Evolutionary conservation across 345 rosid genomes (phyloP).

Genomic region (Populus davidiana): DNA sequence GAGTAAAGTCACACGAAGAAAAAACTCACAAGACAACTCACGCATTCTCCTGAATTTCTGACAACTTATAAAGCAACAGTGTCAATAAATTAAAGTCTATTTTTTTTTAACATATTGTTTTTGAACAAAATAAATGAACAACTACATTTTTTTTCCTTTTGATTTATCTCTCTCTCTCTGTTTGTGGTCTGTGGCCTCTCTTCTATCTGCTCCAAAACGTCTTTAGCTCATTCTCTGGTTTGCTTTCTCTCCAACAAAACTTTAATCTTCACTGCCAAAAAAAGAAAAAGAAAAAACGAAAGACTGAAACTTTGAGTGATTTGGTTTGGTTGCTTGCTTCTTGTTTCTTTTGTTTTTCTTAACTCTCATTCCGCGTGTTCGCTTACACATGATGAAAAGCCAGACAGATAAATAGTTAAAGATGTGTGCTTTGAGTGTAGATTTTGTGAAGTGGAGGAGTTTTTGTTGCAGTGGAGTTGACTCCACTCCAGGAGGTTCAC

Average conservation of each 20-base stretch:
- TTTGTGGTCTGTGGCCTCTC: neutral
- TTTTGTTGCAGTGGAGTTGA: constrained; percentile 13
- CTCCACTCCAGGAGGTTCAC: constrained; percentile 6
- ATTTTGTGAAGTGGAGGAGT: constrained; percentile 13
- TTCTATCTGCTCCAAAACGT: neutral
- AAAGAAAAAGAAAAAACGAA: neutral
- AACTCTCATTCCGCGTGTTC: neutral
- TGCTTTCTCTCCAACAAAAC: neutral
- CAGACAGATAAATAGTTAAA: neutral
- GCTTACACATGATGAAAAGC: neutral
- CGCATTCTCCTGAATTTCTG: neutral
- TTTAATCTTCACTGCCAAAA: neutral
- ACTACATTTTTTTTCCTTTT: too few species aligned
- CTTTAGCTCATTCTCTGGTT: neutral
- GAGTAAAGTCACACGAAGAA: neutral
- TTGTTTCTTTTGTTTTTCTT: neutral
- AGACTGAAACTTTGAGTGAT: neutral
- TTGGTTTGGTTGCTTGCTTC: neutral
- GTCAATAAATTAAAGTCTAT: neutral
- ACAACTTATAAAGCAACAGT: neutral
- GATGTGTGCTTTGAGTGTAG: constrained; percentile 2
- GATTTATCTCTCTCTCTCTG: neutral
- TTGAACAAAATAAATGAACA: too few species aligned
- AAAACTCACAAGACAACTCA: neutral
- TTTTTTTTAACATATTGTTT: too few species aligned